Base-by-base conservation (phyloP, 225 moss, liverwort and hornwort genomes). In the Asterella californica region DNA sequence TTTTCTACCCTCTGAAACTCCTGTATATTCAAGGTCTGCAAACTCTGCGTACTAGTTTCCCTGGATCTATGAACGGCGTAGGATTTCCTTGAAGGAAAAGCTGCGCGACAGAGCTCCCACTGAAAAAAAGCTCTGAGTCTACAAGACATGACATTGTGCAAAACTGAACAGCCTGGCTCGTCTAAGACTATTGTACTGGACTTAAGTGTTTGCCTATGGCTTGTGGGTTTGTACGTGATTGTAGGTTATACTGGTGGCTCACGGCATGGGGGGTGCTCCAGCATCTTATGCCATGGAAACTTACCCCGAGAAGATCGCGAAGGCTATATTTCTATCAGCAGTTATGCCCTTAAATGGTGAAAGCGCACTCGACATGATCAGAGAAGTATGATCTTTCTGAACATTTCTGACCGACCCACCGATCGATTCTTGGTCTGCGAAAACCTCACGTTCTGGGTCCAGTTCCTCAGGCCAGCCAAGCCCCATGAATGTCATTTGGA, bases 271-370 rank as follows among this genome's bases (percentile, higher is more conserved):
- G 68, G 92, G 92, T 19, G 68, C 81, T 18, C 78, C 81, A 48
- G 85, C 87, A 34, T 85, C 82, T 74, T 84, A 87, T 42, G 90
- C 88, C 10, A 87, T 92, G 85, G 90, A 92, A 65, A 81, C 82
- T 9, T 84, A 85, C 69, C 87, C 88, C 24, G 74, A 87, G 64
- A 92, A 92, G 78, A 81, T 92, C 48, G 63, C 85, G 4, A 85
- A 78, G 12, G 85, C 85, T 45, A 77, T 90, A 36, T 92, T 90
- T 37, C n/a, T 92, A 36, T 72, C 86, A 1, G 90, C 88, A 4
- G 64, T 86, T 69, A 92, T 90, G 90, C 87, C 84, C 12, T 46
- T 68, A 30, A 65, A 37, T 37, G 68, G 45, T 14, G 71, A 83
- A 74, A 66, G 50, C 4, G 10, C 4, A 2, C 14, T 64, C 61